A percentile compares a stretch with the other conserved stretches of the same genome.
Evolutionary conservation across 805 yeast genomes (phyloP).

Genomic region (Myxozyma melibiosi): DNA sequence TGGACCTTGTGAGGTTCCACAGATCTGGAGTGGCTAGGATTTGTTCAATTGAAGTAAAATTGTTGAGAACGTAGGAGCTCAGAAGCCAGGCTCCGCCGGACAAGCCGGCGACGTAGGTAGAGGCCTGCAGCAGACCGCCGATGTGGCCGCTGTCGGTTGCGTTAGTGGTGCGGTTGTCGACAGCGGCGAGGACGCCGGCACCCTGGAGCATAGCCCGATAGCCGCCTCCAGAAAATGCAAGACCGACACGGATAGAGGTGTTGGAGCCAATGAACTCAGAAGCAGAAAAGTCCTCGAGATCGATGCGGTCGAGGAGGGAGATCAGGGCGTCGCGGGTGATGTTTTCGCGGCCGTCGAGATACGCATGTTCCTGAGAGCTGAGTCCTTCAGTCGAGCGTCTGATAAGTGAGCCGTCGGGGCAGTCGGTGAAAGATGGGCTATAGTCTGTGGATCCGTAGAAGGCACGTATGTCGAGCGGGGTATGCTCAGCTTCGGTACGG

Average conservation of each 20-base stretch:
- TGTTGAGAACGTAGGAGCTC: constrained; percentile 65
- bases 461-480: background rate
- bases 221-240: constrained; percentile 85
- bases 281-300: constrained; percentile 54
- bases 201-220: constrained; percentile 84
- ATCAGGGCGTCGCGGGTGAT: constrained; percentile 40
- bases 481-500: background rate
- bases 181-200: constrained; percentile 79
- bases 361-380: constrained; percentile 29
- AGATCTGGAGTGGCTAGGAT: constrained; percentile 51
- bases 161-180: constrained; percentile 67
- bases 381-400: constrained; percentile 18
- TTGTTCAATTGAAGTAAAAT: constrained; percentile 66
- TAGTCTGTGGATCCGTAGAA: background rate
- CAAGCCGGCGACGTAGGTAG: constrained; percentile 71
- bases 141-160: constrained; percentile 55
- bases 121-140: constrained; percentile 70
- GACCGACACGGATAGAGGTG: constrained; percentile 39
- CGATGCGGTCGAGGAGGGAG: constrained; percentile 50
- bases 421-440: constrained; percentile 4
- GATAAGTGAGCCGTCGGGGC: constrained; percentile 21
- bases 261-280: constrained; percentile 35
- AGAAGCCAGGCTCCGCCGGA: constrained; percentile 85
- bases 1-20: constrained; percentile 65
- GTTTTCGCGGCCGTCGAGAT: constrained; percentile 33